Evolutionary conservation across 306 rosid species (phyloP).

Genomic region (Rosa lucieae): DNA sequence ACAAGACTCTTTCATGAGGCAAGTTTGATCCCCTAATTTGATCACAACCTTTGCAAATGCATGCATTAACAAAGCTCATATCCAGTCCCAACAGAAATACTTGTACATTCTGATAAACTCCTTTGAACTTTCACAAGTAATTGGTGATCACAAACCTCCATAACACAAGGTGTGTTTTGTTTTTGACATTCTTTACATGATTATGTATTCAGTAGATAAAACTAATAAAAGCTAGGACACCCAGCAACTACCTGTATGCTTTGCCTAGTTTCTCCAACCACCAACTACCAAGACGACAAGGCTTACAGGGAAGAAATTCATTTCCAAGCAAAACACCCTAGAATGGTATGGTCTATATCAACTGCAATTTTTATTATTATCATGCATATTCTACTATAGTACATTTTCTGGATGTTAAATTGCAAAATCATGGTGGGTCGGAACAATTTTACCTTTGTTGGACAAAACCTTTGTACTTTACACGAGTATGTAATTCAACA

Average conservation of each 20-base stretch:
- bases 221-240: neutral
- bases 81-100: neutral
- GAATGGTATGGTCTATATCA: neutral
- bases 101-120: neutral
- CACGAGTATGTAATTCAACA: conserved; percentile 6
- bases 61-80: neutral
- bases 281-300: conserved; percentile 13
- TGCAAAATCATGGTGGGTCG: conserved; percentile 30
- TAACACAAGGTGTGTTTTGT: neutral
- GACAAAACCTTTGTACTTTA: conserved; percentile 26
- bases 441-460: neutral
- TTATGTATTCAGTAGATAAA: neutral
- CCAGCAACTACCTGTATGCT: neutral
- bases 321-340: conserved; percentile 3
- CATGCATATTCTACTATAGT: neutral
- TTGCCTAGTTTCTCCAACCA: conserved; percentile 17
- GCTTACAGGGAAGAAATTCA: conserved; percentile 13
- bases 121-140: neutral
- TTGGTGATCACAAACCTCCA: neutral
- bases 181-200: neutral
- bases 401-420: conserved; percentile 7
- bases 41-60: neutral
- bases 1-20: neutral
- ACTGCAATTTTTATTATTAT: neutral
- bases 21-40: too few relatives aligned